A percentile compares a stretch with the other conserved stretches of the same genome.
phyloP scores from a whole-genome alignment of 495 filamentous ascomycete species.

The Cenococcum geophilum region DNA sequence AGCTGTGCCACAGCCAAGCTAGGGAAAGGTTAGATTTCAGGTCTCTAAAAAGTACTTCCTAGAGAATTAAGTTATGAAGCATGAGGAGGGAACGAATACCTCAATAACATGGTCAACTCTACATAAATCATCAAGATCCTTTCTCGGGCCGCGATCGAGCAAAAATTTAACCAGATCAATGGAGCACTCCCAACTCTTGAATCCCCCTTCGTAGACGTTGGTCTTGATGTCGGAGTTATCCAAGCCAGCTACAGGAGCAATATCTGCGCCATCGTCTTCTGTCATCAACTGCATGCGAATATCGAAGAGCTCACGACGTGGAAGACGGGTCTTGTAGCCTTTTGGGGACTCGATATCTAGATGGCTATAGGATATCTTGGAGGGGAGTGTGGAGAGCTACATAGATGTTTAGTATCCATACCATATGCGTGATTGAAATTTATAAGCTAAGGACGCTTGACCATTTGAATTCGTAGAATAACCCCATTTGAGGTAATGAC shows the following conservation, averaged over 20 bases:
- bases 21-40: conserved; percentile 11
- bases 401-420: too few species aligned
- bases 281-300: conserved; percentile 91
- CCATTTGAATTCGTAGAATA: too few species aligned
- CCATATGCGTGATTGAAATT: too few species aligned
- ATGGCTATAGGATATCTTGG: conserved; percentile 67
- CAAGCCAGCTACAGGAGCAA: conserved; percentile 45
- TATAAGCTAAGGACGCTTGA: too few species aligned
- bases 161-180: conserved; percentile 77
- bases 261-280: conserved; percentile 55
- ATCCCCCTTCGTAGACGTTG: conserved; percentile 93
- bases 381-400: conserved; percentile 63
- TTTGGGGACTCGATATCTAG: conserved; percentile 49
- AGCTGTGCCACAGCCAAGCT: conserved; percentile 90
- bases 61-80: conserved; percentile 9
- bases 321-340: conserved; percentile 51
- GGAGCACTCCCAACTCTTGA: conserved; percentile 97
- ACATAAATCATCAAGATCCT: conserved; percentile 37
- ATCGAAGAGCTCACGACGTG: conserved; percentile 87
- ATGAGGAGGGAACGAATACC: conserved; percentile 43
- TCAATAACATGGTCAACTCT: conserved; percentile 61
- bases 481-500: too few species aligned
- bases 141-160: conserved; percentile 35
- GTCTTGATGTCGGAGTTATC: conserved; percentile 80
- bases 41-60: conserved; percentile 9